A percentile compares a stretch with the other conserved stretches of the same genome.
These are phyloP conservation scores for Cystoisospora suis DNA, from an alignment of 169 alveolate genomes.

Conservation along the genomic window DNA sequence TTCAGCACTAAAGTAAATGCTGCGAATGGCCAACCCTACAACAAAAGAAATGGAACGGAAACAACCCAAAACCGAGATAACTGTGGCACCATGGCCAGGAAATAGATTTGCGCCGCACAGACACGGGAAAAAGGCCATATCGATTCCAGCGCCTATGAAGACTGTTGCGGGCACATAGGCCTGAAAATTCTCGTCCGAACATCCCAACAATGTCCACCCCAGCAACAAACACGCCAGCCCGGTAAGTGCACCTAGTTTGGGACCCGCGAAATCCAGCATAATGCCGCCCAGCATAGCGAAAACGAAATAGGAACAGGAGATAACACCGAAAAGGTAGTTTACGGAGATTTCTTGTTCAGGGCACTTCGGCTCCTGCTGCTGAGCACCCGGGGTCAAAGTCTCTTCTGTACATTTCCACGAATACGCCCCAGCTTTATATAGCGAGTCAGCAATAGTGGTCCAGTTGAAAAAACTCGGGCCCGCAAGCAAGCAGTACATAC, in stretches of 20 bases:
- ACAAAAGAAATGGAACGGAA: slow-evolving; percentile 23
- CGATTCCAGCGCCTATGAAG: slow-evolving; percentile 35
- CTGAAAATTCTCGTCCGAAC: background rate
- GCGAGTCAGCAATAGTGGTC: slow-evolving; percentile 47
- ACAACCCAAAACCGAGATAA: slow-evolving; percentile 28
- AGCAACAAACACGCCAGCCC: background rate
- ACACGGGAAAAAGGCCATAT: slow-evolving; percentile 47
- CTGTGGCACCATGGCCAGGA: slow-evolving; percentile 10
- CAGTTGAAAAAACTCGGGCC: slow-evolving; percentile 39
- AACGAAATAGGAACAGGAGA: slow-evolving; percentile 8
- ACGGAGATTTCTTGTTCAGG: slow-evolving; percentile 36
- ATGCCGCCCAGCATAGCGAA: slow-evolving; percentile 34
- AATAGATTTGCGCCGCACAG: slow-evolving; percentile 45
- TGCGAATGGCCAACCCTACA: slow-evolving; percentile 26
- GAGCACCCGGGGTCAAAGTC: too few species aligned
- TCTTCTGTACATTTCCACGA: slow-evolving; percentile 24
- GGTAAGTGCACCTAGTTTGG: background rate
- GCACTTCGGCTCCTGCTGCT: slow-evolving; percentile 23
- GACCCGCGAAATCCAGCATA: slow-evolving; percentile 40
- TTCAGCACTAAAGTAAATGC: background rate
- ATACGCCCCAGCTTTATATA: background rate
- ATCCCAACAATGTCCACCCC: slow-evolving; percentile 39
- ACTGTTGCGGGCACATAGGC: slow-evolving; percentile 22
- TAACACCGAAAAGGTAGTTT: background rate
- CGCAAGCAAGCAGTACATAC: slow-evolving; percentile 35